Evolutionary conservation across 83 land plant genomes (phyloP), one percentile per base, ranked within the genome.

Genomic region (Isoetes engelmannii): DNA sequence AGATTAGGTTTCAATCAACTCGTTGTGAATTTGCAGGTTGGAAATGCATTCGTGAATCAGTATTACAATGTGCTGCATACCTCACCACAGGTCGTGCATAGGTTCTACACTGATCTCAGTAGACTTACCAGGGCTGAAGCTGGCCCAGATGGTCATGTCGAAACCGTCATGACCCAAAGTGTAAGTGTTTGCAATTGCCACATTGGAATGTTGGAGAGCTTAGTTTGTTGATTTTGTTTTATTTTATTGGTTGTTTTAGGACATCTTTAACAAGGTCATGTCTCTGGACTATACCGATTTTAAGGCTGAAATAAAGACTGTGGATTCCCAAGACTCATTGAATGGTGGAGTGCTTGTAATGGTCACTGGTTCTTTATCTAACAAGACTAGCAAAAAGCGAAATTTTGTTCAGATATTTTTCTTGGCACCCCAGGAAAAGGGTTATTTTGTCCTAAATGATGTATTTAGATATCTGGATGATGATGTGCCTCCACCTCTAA

Each of bases 361-460:
- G 59, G 92, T 88, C n/a, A 90, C 87, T n/a, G 96, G 96, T 9
- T 76, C 81, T 18, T 58, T 88, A 6, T 80, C 86, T 28, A 74
- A 76, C 20, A 68, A 85, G 67, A 80, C 69, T 44, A 63, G 56
- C 44, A 71, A 71, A 21, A 75, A 72, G 46, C 65, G 84, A 48
- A 78, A 74, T 45, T 86, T 86, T 68, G 76, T 78, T 4, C 87
- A 84, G 65, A 75, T 80, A 10, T 86, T 86, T 61, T 84, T 86
- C 54, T 65, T 84, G 28, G 89, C 89, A 1, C 84, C 82, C 4
- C 87, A 86, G 63, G 87, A 86, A 60, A 78, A 71, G 17, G 84
- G 84, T 12, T 86, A 79, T 48, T 84, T 78, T 61, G 87, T 86
- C n/a, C 57, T 84, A 47, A 86, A 84, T 74, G 87, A 84, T 62